Percentiles rank a stretch among this genome's conserved stretches.
Evolutionary conservation across 2,329 filamentous ascomycete genomes (phyloP).

Genomic region (Chrysoporthe austroafricana): DNA sequence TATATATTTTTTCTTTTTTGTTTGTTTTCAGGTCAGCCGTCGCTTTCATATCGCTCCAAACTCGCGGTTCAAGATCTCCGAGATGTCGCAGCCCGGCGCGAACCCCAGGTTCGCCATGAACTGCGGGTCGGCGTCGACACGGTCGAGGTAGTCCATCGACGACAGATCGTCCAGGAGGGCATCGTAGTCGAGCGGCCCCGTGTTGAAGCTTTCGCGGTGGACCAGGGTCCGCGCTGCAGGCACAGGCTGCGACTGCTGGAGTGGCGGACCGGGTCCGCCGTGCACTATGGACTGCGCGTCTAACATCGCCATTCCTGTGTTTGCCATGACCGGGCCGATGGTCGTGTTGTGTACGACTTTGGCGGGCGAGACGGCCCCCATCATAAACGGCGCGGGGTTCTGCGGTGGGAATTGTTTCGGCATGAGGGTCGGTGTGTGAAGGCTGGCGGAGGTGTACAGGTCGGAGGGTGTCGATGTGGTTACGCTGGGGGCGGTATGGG

Average conservation of each 20-base stretch:
- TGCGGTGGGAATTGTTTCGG: constrained; percentile 17
- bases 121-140: constrained; percentile 59
- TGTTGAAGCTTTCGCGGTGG: constrained; percentile 33
- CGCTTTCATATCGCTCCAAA: constrained; percentile 38
- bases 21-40: background rate
- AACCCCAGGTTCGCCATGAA: constrained; percentile 72
- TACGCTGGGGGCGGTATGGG: constrained; percentile 15
- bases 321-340: constrained; percentile 4
- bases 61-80: constrained; percentile 41
- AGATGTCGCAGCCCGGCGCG: constrained; percentile 62
- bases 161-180: constrained; percentile 57
- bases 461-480: constrained; percentile 14
- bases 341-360: constrained; percentile 11
- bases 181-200: constrained; percentile 49
- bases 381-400: constrained; percentile 18
- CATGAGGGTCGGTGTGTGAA: constrained; percentile 20
- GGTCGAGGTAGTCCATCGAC: constrained; percentile 53
- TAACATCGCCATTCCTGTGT: constrained; percentile 16
- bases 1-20: too few species aligned
- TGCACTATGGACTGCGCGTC: constrained; percentile 19
- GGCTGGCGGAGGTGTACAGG: constrained; percentile 15
- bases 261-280: constrained; percentile 13
- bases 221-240: constrained; percentile 19
- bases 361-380: constrained; percentile 17
- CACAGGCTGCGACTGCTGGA: constrained; percentile 10